Evolutionary conservation across 331 rosid genomes (phyloP), one percentile per base, ranked within the genome.

Genomic region (Stylosanthes scabra): DNA sequence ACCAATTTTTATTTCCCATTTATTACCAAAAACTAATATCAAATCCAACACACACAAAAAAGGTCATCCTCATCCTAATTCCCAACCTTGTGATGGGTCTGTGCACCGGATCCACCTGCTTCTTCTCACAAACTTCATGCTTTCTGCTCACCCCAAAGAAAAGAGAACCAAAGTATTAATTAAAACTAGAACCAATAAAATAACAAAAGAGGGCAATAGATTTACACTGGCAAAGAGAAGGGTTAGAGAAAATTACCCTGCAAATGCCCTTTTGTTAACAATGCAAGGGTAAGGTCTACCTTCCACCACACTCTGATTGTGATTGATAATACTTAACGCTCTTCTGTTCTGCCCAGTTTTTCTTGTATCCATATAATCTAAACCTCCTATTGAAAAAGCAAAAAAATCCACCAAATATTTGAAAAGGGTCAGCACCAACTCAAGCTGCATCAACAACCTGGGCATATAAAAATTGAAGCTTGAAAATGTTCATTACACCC

Each of bases 61-160:
- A 3, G 40, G 40, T 8, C 11, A n/a, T 11, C 39, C 9, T 61
- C 15, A 45, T 57, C 51, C 12, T 50, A 11, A 34, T 60, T 64
- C 51, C 87, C 37, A 39, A 92, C 98, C 99, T 86, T n/a, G 98
- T 92, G 76, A 95, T 92, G 27, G 98, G 99, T 66, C 99, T 87
- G 78, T 90, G 97, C 6, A 74, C 88, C 63, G 89, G 97, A 88
- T 90, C 96, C 40, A 87, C 98, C 79, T 88, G 97, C 88, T 95
- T 91, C 83, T 95, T 95, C 62, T 87, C 92, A 77, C 72, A 83
- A 59, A 83, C 61, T 27, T 83, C 91, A 39, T 79, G 75, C 49
- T 86, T 92, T 52, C 97, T 95, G 85, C 37, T 13, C 41, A 11
- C 49, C 45, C 66, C 10, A 29, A 59, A 37, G 0, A 25, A 44